Evolutionary conservation across 208 protist genomes (phyloP).

Genomic region (Acanthamoeba lenticulata): DNA sequence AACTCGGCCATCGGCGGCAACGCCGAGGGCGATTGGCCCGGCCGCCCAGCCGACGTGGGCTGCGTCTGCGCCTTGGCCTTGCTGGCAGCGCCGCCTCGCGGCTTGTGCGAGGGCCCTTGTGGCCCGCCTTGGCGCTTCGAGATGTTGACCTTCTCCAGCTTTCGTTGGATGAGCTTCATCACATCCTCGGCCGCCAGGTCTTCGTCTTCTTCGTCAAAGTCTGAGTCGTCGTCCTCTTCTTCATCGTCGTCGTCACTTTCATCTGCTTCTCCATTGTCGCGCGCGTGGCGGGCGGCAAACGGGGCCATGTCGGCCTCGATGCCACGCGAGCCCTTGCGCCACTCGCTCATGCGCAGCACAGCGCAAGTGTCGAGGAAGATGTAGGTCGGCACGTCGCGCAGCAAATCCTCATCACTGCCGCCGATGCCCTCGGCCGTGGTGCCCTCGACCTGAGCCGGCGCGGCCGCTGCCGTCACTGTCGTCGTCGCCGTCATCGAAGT

Average conservation of each 20-base stretch:
- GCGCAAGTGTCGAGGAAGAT: constrained; percentile 48
- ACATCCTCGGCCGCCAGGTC: background rate
- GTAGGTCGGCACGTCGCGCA: background rate
- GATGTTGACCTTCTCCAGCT: background rate
- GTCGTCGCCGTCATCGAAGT: background rate
- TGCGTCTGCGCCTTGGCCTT: no score
- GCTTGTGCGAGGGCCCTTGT: background rate
- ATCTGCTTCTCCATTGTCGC: background rate
- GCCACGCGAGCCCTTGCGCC: background rate
- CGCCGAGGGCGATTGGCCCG: no score
- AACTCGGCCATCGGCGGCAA: background rate
- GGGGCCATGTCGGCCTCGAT: constrained; percentile 1
- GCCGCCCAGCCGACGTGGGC: no score
- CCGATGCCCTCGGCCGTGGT: background rate
- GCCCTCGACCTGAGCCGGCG: background rate
- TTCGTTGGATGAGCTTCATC: background rate
- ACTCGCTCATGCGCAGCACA: constrained; percentile 1
- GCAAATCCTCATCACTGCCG: background rate
- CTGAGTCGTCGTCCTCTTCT: background rate
- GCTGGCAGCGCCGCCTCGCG: no score
- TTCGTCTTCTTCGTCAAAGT: background rate
- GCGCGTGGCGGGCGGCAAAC: background rate
- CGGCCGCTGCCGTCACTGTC: background rate
- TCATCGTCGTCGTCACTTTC: background rate
- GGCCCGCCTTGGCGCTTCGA: background rate